phyloP scores from a whole-genome alignment of 2,329 filamentous ascomycete species.

The Phialophora tarda region DNA sequence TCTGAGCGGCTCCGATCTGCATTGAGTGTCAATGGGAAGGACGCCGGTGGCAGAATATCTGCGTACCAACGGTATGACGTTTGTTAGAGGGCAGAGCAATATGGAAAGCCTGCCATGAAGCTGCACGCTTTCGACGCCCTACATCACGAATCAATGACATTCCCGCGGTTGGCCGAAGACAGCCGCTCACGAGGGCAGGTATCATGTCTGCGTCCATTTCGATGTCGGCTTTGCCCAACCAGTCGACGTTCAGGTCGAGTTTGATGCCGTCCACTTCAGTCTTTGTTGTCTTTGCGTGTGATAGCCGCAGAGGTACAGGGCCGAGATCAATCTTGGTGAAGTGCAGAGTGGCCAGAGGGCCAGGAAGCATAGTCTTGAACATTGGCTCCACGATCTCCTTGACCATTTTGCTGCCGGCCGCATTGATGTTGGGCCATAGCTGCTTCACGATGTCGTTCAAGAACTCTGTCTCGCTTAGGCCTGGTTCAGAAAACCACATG shows the following conservation, averaged over 20 bases:
- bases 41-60: slow-evolving; percentile 12
- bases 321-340: slow-evolving; percentile 37
- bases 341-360: slow-evolving; percentile 32
- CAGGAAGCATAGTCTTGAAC: slow-evolving; percentile 37
- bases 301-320: slow-evolving; percentile 32
- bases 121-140: slow-evolving; percentile 33
- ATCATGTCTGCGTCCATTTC: slow-evolving; percentile 35
- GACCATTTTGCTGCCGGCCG: slow-evolving; percentile 35
- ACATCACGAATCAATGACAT: slow-evolving; percentile 22
- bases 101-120: slow-evolving; percentile 34
- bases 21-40: slow-evolving; percentile 16
- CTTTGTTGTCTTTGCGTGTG: slow-evolving; percentile 35
- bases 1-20: slow-evolving; percentile 35
- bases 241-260: slow-evolving; percentile 35
- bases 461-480: slow-evolving; percentile 33
- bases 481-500: slow-evolving; percentile 6
- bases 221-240: slow-evolving; percentile 36
- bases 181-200: slow-evolving; percentile 32
- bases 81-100: slow-evolving; percentile 34
- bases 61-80: slow-evolving; percentile 34
- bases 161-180: slow-evolving; percentile 8
- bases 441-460: slow-evolving; percentile 34
- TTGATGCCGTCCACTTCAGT: slow-evolving; percentile 33
- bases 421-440: slow-evolving; percentile 36
- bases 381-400: slow-evolving; percentile 37